A percentile compares a stretch with the other conserved stretches of the same genome.
phyloP scores from a whole-genome alignment of 2,329 filamentous ascomycete genomes.

The Polychaeton citri region DNA sequence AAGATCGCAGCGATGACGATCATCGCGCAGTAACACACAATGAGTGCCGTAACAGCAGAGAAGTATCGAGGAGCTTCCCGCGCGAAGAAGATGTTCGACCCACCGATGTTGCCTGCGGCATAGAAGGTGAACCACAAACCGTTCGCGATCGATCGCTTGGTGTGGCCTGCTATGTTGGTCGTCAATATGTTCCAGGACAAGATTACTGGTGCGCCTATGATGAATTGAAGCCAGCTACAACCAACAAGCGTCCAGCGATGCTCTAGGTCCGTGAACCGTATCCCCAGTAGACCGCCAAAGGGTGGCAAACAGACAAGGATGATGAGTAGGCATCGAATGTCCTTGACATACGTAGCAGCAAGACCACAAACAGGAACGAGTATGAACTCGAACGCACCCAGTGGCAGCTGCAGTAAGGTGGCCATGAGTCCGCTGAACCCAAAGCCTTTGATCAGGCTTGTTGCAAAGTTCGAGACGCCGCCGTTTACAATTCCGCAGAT shows the following conservation, averaged over 20 bases:
- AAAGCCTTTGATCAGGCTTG: not conserved
- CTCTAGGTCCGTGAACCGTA: too few species aligned
- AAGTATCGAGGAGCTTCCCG: too few species aligned
- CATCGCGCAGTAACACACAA: too few species aligned
- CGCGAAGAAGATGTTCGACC: too few species aligned
- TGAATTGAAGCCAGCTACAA: constrained; percentile 5
- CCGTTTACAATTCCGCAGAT: not conserved
- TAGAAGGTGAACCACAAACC: too few species aligned
- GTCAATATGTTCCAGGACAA: constrained; percentile 5
- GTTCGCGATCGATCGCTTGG: constrained; percentile 19
- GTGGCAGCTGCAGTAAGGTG: not conserved
- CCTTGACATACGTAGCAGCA: constrained; percentile 3
- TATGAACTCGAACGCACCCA: constrained; percentile 5
- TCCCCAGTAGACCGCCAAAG: too few species aligned
- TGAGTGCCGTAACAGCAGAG: too few species aligned
- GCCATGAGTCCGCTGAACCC: constrained; percentile 1
- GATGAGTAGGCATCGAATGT: constrained; percentile 6
- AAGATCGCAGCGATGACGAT: too few species aligned
- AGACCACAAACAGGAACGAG: too few species aligned
- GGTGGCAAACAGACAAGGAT: constrained; percentile 5
- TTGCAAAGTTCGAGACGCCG: constrained; percentile 1
- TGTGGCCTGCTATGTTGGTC: constrained; percentile 18
- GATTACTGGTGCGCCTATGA: constrained; percentile 2
- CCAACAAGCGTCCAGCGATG: constrained; percentile 4
- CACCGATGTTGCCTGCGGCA: too few species aligned